Evolutionary conservation across 139 green algal genomes (phyloP).

Genomic region (Dunaliella sp.): DNA sequence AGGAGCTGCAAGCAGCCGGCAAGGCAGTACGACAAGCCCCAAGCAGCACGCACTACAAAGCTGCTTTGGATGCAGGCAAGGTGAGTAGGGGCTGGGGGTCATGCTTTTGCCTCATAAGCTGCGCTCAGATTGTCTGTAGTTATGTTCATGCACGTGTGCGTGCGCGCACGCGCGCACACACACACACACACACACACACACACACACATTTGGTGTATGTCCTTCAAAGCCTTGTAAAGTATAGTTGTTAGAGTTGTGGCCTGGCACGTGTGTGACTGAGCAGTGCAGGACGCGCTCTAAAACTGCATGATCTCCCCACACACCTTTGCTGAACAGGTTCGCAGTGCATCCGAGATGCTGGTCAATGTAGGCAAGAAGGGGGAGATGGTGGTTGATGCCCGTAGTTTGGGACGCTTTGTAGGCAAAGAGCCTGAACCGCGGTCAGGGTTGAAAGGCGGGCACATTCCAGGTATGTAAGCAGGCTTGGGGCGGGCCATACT

Average conservation of each 20-base stretch:
- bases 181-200: too few relatives aligned
- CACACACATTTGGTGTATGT: too few relatives aligned
- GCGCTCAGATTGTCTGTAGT: too few relatives aligned
- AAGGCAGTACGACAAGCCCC: slow-evolving; percentile 22
- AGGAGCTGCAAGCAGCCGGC: slow-evolving; percentile 21
- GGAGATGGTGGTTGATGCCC: slow-evolving; percentile 79
- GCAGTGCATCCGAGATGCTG: slow-evolving; percentile 55
- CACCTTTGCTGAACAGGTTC: slow-evolving; percentile 50
- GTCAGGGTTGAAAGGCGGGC: slow-evolving; percentile 67
- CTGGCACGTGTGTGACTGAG: too few relatives aligned
- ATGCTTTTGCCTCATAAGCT: too few relatives aligned
- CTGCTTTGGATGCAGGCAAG: slow-evolving; percentile 45
- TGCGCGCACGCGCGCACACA: too few relatives aligned
- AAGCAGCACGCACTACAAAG: slow-evolving; percentile 25
- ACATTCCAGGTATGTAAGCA: slow-evolving; percentile 82
- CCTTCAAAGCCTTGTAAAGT: too few relatives aligned
- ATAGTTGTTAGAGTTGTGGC: too few relatives aligned
- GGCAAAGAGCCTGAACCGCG: slow-evolving; percentile 81
- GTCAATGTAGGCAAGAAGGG: slow-evolving; percentile 37
- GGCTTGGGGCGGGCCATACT: too few relatives aligned
- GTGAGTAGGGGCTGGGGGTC: slow-evolving; percentile 14
- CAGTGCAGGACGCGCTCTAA: too few relatives aligned
- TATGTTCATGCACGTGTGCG: too few relatives aligned
- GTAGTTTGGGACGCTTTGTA: slow-evolving; percentile 62
- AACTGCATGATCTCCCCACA: too few relatives aligned